Base-by-base conservation (phyloP, 192 early-diverging fungal species). In the Coemansia pectinata region DNA sequence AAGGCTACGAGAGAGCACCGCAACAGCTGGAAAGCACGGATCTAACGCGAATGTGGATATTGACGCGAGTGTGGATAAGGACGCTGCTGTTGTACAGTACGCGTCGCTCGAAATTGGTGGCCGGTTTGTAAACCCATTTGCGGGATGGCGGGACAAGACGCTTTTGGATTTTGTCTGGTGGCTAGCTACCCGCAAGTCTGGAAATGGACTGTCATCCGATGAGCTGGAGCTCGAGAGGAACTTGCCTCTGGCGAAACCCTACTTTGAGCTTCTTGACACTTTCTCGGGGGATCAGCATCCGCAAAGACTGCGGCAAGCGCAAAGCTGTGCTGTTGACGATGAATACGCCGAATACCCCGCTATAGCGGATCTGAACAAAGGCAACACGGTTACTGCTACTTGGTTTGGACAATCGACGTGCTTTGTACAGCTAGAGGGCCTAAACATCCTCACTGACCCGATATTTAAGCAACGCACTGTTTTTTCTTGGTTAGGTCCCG, bases 381-480 rank as follows among this genome's bases (percentile, higher is more conserved):
- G 63, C 33, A 25, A 25, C 5, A 59, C 62, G 8, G 36, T 83
- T 27, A 74, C 74, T 8, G 75, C 66, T 17, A 88, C 85, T 3
- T 88, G 89, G 90, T 65, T 91, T 10, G 87, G 86, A 21, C 88
- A 88, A 60, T 90, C 93, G 0, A 87, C 88, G 34, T 85, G 90
- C 27, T 74, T 93, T 66, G 81, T 93, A 25, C 88, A 89, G 63
- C 64, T 91, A 10, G 85, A 88, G 23, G 88, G 90, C 10, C 78
- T 93, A 44, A 92, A 91, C 72, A 82, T 95, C 23, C 69, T 95
- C 44, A 91, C 87, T 25, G 93, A 95, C 67, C 93, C 93, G 5
- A 85, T 90, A 55, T 91, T 90, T 17, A 83, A 89, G 34, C 79
- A 91, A 63, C 91, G 91, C 76, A 90, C 89, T 15, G 91, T 91